Percentiles rank a stretch among this genome's conserved stretches.
phyloP scores from a whole-genome alignment of 2,329 filamentous ascomycete genomes.

The Cytospora mali region DNA sequence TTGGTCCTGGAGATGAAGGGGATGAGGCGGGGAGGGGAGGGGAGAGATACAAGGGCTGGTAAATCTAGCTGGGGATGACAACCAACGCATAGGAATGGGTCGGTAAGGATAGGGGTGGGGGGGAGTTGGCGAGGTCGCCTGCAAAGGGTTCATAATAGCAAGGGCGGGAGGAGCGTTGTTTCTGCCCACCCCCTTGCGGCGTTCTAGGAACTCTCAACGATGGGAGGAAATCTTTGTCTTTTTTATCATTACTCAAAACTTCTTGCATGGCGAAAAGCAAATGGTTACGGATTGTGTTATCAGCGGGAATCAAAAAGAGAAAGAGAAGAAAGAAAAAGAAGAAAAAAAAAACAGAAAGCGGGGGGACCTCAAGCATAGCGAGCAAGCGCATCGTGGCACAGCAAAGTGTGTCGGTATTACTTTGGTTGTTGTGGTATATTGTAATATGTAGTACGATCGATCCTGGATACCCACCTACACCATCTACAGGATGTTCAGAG shows the following conservation, averaged over 20 bases:
- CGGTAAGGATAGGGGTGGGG: too few species aligned
- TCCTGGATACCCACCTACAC: background rate
- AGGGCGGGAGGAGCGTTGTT: background rate
- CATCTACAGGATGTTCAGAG: background rate
- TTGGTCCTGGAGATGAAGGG: background rate
- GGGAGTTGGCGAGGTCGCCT: too few species aligned
- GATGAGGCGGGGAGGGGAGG: background rate
- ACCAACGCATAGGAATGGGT: background rate
- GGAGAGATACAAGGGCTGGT: background rate
- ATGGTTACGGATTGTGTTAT: background rate
- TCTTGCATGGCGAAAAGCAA: background rate
- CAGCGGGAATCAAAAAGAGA: background rate
- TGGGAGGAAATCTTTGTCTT: background rate
- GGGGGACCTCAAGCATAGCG: conserved; percentile 1
- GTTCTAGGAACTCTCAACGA: background rate
- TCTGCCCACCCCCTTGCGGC: background rate
- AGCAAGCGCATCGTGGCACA: conserved; percentile 3
- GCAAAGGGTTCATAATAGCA: background rate
- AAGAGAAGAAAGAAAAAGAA: background rate
- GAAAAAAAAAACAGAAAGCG: background rate
- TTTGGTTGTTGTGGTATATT: conserved; percentile 16
- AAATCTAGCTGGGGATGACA: background rate
- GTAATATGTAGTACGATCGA: conserved; percentile 21
- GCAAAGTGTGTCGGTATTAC: too few species aligned
- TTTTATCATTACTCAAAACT: too few species aligned